phyloP scores from a whole-genome alignment of 306 rosid species.

The Alnus glutinosa region DNA sequence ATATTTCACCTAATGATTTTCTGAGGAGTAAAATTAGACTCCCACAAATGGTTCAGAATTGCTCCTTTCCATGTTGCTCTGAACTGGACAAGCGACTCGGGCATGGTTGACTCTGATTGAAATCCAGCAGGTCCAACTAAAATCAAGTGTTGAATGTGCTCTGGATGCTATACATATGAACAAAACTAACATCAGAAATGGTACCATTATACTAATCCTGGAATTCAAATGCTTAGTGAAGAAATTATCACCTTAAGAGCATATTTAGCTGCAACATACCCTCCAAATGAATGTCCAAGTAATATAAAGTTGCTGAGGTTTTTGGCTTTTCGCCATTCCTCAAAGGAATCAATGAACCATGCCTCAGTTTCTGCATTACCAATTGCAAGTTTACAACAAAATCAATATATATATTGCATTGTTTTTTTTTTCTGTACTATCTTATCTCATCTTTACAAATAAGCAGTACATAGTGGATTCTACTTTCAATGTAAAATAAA shows the following conservation, averaged over 20 bases:
- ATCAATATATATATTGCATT: not conserved
- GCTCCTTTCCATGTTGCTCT: constrained; percentile 95
- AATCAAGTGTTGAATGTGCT: constrained; percentile 84
- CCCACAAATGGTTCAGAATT: constrained; percentile 81
- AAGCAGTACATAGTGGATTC: not conserved
- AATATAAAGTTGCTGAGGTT: constrained; percentile 79
- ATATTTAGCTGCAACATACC: constrained; percentile 91
- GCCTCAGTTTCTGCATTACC: constrained; percentile 80
- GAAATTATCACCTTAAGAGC: constrained; percentile 75
- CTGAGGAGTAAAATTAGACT: constrained; percentile 91
- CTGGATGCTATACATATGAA: constrained; percentile 72
- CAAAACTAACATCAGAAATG: constrained; percentile 33
- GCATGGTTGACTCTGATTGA: constrained; percentile 56
- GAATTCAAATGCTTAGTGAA: constrained; percentile 19
- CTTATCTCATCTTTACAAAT: constrained; percentile 8
- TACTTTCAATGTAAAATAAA: constrained; percentile 20
- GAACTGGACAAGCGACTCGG: constrained; percentile 61
- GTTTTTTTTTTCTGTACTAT: not conserved
- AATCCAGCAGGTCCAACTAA: constrained; percentile 91
- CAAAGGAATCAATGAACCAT: constrained; percentile 95
- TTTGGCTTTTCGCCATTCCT: constrained; percentile 98
- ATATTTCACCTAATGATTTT: constrained; percentile 64
- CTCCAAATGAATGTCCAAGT: constrained; percentile 98
- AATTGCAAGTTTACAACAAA: constrained; percentile 23
- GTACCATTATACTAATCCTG: constrained; percentile 9